Conservation (phyloP, 768 basidiomycete genomes). For the Thelephora ganbajun region DNA sequence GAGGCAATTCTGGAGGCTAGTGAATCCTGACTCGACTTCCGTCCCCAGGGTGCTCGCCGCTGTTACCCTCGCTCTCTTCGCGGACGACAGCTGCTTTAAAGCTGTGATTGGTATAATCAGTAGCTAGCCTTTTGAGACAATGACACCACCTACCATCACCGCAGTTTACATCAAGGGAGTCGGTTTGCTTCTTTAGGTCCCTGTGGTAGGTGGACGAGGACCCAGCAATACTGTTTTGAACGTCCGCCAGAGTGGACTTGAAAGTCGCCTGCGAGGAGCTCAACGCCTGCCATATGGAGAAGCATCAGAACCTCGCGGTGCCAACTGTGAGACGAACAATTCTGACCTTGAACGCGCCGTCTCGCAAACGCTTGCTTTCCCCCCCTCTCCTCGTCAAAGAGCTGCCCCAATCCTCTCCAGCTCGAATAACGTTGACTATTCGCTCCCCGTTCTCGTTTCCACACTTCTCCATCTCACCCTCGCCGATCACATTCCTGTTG, state of each 20-base stretch:
- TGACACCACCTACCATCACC: constrained; percentile 24
- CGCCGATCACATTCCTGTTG: constrained; percentile 39
- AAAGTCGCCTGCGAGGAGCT: constrained; percentile 25
- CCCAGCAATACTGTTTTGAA: constrained; percentile 29
- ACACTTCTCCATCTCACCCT: constrained; percentile 35
- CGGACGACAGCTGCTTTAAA: constrained; percentile 43
- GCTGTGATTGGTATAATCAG: constrained; percentile 20
- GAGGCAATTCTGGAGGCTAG: constrained; percentile 34
- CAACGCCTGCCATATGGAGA: constrained; percentile 22
- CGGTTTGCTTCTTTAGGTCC: constrained; percentile 35
- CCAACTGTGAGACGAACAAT: background rate
- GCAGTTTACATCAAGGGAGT: constrained; percentile 28
- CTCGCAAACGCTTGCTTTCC: constrained; percentile 40
- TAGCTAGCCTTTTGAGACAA: background rate
- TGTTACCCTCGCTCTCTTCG: constrained; percentile 59
- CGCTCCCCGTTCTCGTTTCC: constrained; percentile 33
- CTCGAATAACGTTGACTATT: constrained; percentile 25
- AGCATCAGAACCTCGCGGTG: constrained; percentile 1
- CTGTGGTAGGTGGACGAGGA: constrained; percentile 37
- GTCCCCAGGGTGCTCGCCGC: constrained; percentile 33
- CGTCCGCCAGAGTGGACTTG: constrained; percentile 26
- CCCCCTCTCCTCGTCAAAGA: constrained; percentile 30
- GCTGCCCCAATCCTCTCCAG: constrained; percentile 26
- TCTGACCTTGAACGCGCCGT: constrained; percentile 45
- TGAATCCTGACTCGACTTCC: constrained; percentile 39